Evolutionary conservation across 306 rosid species (phyloP), one percentile per base, ranked within the genome.

Genomic region (Malus asiatica): DNA sequence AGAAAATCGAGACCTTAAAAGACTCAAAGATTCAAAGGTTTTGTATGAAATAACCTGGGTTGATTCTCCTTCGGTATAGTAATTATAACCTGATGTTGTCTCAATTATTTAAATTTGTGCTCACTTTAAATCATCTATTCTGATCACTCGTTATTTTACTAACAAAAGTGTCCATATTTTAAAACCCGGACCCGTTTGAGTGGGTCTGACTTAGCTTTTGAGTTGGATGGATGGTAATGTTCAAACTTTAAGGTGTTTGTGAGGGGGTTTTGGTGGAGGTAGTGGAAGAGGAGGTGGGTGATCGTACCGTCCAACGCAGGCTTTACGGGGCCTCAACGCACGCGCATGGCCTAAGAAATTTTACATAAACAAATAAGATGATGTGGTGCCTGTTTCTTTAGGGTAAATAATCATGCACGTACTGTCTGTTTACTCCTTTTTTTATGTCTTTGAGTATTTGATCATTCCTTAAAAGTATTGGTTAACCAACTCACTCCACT

Each of bases 231-330:
- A 55, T 16, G 25, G 60, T 12, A 15, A 15, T 12, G 55, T 48
- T 12, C 14, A 46, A 46, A 14, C 16, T 46, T 11, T 46, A 19
- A 19, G 60, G 60, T 19, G 8, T 55, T 55, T 18, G 0, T 20
- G 12, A 18, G 30, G 72, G 62, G 51, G 48, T 51, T 61, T 19
- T 11, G 30, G 44, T 46, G 35, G 51, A 18, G 65, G 48, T 76
- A 59, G 57, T 53, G 79, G 73, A 48, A 11, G 71, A 55, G 73
- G 16, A 44, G 27, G 64, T 40, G 46, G 74, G 62, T 66, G 30
- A 19, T 55, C 3, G 27, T 52, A 40, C 59, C 73, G 22, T 62
- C 67, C 40, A 62, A 15, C 67, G 40, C 38, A 62, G 67, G 52
- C 38, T 65, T 46, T 35, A 65, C 20, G 48, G 45, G 45, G 52